A percentile compares a stretch with the other conserved stretches of the same genome.
Conservation (phyloP, 1,284 basidiomycete genomes). For the Puccinia coronata region DNA sequence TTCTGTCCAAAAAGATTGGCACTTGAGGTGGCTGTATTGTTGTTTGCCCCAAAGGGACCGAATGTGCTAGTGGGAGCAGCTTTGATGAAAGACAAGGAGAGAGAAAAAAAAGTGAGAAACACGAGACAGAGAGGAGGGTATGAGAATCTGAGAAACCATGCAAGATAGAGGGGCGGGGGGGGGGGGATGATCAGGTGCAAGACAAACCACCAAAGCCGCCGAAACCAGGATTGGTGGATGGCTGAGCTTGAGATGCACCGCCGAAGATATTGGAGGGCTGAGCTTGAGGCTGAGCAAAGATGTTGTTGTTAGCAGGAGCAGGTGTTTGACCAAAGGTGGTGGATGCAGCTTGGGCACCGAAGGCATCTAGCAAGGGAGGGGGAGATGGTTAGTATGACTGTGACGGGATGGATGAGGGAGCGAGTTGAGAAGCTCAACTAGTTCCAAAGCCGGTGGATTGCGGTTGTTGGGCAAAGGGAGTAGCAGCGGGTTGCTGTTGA, state of each 20-base stretch:
- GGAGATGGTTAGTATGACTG: neutral
- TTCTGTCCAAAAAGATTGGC: slow-evolving; percentile 43
- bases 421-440: slow-evolving; percentile 24
- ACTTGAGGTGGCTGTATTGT: slow-evolving; percentile 25
- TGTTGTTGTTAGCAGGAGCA: slow-evolving; percentile 35
- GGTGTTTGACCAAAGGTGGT: slow-evolving; percentile 35
- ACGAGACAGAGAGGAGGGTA: neutral
- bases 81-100: neutral
- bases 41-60: slow-evolving; percentile 36
- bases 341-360: slow-evolving; percentile 32
- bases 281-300: slow-evolving; percentile 48
- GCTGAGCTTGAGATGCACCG: slow-evolving; percentile 38
- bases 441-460: slow-evolving; percentile 39
- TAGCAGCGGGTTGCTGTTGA: slow-evolving; percentile 28
- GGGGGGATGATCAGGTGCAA: neutral
- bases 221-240: slow-evolving; percentile 38
- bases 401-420: neutral
- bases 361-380: slow-evolving; percentile 18
- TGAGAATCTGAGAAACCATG: no score
- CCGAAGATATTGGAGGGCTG: slow-evolving; percentile 44
- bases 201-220: slow-evolving; percentile 45
- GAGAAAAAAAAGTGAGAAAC: neutral
- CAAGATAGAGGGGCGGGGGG: neutral
- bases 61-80: slow-evolving; percentile 34
- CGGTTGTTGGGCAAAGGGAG: slow-evolving; percentile 37